Base-by-base conservation (phyloP, 2,329 filamentous ascomycete genomes). In the Pestalotiopsis sp. region DNA sequence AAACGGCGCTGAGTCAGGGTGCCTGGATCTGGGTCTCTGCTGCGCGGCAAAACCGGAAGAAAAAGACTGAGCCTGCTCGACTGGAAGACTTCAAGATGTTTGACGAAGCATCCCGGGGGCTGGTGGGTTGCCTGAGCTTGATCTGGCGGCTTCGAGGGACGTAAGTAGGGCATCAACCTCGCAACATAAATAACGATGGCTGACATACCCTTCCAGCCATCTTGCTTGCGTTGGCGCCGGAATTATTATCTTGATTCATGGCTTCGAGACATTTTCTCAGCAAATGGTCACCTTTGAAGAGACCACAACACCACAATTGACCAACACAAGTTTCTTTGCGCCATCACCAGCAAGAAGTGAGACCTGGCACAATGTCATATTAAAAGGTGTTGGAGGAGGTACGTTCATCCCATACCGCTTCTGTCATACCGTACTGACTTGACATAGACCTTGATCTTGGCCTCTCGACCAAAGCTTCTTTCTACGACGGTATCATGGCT, bases 181-280 rank as follows among this genome's bases (percentile, higher is more conserved):
- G n/a, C 12, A 14, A 55, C 13, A 23, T 4, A 25, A 3, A 49
- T 45, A 13, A 20, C 59, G 2, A 36, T 60, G 17, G 49, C 67
- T 72, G 12, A 71, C 38, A 17, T 57, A 7, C 11, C 27, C 3
- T 60, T 6, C 13, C 61, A 81, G 77, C 6, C 79, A 82, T 65
- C 71, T 81, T 3, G 79, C 79, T 1, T 82, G 80, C 62, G 71
- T 81, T n/a, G 80, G 80, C 3, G 80, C 80, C 1, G 68, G 75
- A 36, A 80, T 81, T 57, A 73, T 79, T 1, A 70, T 82, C 58
- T 65, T 82, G 1, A 75, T 76, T 2, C 77, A 80, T 27, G 79
- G 79, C 3, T 81, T 82, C 45, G 80, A 81, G 70, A 79, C 80
- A 0, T 80, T 81, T 67, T 81, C 79, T 1, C 79, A 81, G 68